Evolutionary conservation across 352 stramenopile genomes (phyloP).

Genomic region (Halophytophthora polymorphica): DNA sequence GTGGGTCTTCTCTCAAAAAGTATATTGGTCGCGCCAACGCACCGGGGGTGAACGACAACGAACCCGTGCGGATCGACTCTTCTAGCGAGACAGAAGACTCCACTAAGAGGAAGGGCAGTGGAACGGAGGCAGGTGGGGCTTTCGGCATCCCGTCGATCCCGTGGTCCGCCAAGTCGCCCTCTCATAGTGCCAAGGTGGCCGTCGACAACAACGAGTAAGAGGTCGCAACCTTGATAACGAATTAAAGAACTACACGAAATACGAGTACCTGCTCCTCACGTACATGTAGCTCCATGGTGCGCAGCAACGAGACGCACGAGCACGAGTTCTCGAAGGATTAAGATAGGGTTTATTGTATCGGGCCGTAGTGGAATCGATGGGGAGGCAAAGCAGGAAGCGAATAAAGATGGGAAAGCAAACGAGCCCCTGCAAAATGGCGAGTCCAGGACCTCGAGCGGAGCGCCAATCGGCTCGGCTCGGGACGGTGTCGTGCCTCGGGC

Average conservation of each 20-base stretch:
- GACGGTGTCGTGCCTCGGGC: slow-evolving; percentile 18
- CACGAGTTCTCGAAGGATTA: too few species aligned
- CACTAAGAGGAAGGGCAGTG: slow-evolving; percentile 3
- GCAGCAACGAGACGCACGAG: too few species aligned
- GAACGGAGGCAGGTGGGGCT: slow-evolving; percentile 9
- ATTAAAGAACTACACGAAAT: too few species aligned
- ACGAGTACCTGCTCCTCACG: too few species aligned
- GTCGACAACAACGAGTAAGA: slow-evolving; percentile 19
- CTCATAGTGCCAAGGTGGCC: slow-evolving; percentile 20
- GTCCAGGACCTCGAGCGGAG: too few species aligned
- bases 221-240: too few species aligned
- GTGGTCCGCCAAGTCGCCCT: slow-evolving; percentile 12
- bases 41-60: slow-evolving; percentile 22
- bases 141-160: slow-evolving; percentile 16
- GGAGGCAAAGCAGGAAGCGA: slow-evolving; percentile 18
- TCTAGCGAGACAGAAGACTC: slow-evolving; percentile 9
- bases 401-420: slow-evolving; percentile 22
- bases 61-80: slow-evolving; percentile 36
- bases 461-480: neutral
- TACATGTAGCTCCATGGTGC: too few species aligned
- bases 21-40: slow-evolving; percentile 12
- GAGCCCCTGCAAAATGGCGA: slow-evolving; percentile 1
- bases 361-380: slow-evolving; percentile 13
- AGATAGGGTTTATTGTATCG: slow-evolving; percentile 34
- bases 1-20: slow-evolving; percentile 12